phyloP scores from a whole-genome alignment of 2,329 filamentous ascomycete species.

The Fusarium siculi region DNA sequence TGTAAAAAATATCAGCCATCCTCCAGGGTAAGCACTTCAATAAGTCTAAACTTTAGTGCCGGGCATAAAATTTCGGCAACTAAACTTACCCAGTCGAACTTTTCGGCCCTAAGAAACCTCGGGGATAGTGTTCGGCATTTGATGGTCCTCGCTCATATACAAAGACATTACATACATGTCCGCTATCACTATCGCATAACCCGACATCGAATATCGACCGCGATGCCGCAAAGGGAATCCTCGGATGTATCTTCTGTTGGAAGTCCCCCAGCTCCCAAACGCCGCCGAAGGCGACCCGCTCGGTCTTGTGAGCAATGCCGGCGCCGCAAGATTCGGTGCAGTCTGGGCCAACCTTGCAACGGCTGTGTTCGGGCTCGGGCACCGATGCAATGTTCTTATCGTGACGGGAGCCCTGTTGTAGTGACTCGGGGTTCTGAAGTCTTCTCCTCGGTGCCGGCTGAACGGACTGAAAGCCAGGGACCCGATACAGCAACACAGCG shows the following conservation, averaged over 20 bases:
- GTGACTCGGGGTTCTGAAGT: neutral
- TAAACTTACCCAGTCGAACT: neutral
- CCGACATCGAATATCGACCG: neutral
- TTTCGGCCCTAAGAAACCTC: slow-evolving; percentile 18
- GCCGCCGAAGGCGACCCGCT: slow-evolving; percentile 40
- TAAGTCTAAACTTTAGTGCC: slow-evolving; percentile 23
- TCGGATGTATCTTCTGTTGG: slow-evolving; percentile 6
- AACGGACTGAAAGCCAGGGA: slow-evolving; percentile 1
- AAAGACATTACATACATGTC: slow-evolving; percentile 1
- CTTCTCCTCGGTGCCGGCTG: neutral
- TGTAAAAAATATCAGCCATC: slow-evolving; percentile 39
- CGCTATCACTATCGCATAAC: neutral
- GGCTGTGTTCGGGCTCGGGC: slow-evolving; percentile 40
- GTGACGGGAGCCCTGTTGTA: slow-evolving; percentile 25
- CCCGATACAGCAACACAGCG: neutral
- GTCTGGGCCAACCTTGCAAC: slow-evolving; percentile 37
- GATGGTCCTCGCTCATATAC: slow-evolving; percentile 21
- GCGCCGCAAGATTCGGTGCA: slow-evolving; percentile 41
- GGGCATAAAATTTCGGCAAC: slow-evolving; percentile 17
- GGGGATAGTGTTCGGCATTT: slow-evolving; percentile 33
- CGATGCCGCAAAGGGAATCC: neutral
- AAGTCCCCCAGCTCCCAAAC: slow-evolving; percentile 28
- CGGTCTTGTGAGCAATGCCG: slow-evolving; percentile 43
- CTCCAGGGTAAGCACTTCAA: slow-evolving; percentile 60
- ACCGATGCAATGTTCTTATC: slow-evolving; percentile 41